These are phyloP conservation scores for Trapa bicornis DNA, from an alignment of 345 rosid species.

Conservation along the genomic window DNA sequence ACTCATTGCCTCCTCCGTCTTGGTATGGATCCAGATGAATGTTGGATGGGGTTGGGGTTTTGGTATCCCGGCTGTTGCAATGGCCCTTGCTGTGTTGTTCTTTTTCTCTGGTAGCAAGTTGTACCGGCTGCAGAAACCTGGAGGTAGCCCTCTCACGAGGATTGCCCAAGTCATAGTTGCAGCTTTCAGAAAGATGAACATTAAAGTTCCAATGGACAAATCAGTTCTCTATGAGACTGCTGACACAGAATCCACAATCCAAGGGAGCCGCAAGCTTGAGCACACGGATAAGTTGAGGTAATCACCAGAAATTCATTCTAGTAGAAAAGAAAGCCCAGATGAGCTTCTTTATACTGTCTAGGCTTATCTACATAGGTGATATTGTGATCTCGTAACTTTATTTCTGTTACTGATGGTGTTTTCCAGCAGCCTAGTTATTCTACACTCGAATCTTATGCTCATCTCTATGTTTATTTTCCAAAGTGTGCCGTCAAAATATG, in stretches of 20 bases:
- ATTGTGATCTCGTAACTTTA: no score
- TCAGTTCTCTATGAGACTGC: slow-evolving; percentile 60
- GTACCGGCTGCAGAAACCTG: slow-evolving; percentile 72
- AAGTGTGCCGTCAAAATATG: not conserved
- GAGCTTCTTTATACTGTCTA: no score
- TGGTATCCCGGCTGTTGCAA: slow-evolving; percentile 73
- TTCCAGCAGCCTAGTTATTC: no score
- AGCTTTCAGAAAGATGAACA: slow-evolving; percentile 47
- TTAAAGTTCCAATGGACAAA: slow-evolving; percentile 58
- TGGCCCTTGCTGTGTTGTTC: slow-evolving; percentile 68
- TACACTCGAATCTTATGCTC: not conserved
- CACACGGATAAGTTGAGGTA: slow-evolving; percentile 61
- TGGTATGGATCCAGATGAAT: slow-evolving; percentile 94
- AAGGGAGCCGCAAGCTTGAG: slow-evolving; percentile 76
- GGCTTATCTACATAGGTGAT: no score
- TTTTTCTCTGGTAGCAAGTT: slow-evolving; percentile 64
- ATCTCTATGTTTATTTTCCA: not conserved
- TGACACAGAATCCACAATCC: slow-evolving; percentile 51
- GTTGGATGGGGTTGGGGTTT: slow-evolving; percentile 99
- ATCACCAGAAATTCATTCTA: slow-evolving; percentile 1
- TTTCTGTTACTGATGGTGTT: no score
- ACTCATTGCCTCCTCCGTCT: slow-evolving; percentile 69
- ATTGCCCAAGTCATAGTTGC: slow-evolving; percentile 73
- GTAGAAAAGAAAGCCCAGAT: no score
- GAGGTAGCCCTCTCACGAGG: slow-evolving; percentile 88